Conservation (phyloP, 495 filamentous ascomycete species). For the Tuber umbilicatum region DNA sequence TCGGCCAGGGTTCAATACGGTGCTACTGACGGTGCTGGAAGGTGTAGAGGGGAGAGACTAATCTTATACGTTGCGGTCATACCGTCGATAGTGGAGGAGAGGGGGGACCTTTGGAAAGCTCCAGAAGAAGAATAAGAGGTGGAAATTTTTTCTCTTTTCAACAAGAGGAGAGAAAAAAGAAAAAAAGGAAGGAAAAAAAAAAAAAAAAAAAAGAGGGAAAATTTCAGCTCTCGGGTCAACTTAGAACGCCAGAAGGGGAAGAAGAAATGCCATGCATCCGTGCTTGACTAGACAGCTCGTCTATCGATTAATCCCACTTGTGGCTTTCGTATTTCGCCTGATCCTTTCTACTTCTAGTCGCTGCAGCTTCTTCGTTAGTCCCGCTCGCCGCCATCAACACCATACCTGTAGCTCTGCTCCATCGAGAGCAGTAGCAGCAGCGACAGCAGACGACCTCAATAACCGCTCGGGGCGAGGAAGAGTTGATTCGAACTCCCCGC, state of each 20-base stretch:
- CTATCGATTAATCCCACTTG: conserved; percentile 31
- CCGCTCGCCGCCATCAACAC: neutral
- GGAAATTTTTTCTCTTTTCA: conserved; percentile 1
- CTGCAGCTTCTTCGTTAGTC: conserved; percentile 12
- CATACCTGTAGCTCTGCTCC: neutral
- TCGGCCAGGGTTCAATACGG: neutral
- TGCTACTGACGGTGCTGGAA: neutral
- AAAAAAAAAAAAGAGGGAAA: conserved; percentile 8
- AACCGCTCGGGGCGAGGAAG: neutral
- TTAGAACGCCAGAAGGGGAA: conserved; percentile 6
- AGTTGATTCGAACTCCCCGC: neutral
- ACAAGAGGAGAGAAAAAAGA: neutral
- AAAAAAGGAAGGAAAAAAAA: conserved; percentile 9
- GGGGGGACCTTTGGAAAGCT: neutral
- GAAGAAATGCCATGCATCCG: conserved; percentile 36
- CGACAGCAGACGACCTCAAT: neutral
- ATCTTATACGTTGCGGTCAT: neutral
- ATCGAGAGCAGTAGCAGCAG: neutral
- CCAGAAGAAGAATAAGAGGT: conserved; percentile 2
- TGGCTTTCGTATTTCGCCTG: conserved; percentile 35
- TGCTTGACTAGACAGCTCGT: conserved; percentile 37
- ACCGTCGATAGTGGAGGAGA: neutral
- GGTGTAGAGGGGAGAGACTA: neutral
- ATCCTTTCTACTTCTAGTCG: conserved; percentile 24
- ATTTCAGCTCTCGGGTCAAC: conserved; percentile 26